A percentile compares a stretch with the other conserved stretches of the same genome.
Conservation (phyloP, 2,329 filamentous ascomycete species). For the Fusarium napiforme region DNA sequence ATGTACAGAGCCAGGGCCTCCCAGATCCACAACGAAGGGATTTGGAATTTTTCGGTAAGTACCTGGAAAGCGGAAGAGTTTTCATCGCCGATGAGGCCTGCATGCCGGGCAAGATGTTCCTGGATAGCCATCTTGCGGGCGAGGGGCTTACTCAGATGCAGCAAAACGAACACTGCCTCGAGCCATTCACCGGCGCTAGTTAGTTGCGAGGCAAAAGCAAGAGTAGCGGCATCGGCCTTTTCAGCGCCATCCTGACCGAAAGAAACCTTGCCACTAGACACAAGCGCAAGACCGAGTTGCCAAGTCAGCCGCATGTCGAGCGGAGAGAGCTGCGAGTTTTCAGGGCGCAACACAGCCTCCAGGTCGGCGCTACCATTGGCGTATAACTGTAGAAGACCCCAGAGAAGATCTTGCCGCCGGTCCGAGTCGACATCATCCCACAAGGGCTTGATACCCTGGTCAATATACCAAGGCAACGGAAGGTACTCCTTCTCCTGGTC, state of each 20-base stretch:
- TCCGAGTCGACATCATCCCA: conserved; percentile 71
- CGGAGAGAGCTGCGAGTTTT: conserved; percentile 79
- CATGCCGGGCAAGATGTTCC: conserved; percentile 79
- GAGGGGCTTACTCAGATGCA: conserved; percentile 74
- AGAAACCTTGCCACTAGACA: conserved; percentile 59
- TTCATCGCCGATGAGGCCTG: conserved; percentile 71
- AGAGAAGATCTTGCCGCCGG: conserved; percentile 80
- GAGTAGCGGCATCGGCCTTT: conserved; percentile 73
- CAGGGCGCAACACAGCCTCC: conserved; percentile 78
- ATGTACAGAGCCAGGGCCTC: conserved; percentile 86
- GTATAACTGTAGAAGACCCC: conserved; percentile 87
- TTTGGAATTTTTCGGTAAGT: conserved; percentile 71
- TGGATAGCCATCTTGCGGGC: conserved; percentile 75
- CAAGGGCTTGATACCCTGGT: conserved; percentile 65
- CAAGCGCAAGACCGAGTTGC: conserved; percentile 80
- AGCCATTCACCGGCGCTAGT: conserved; percentile 73
- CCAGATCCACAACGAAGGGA: conserved; percentile 85
- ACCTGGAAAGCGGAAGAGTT: conserved; percentile 66
- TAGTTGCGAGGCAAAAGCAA: conserved; percentile 73
- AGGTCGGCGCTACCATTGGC: conserved; percentile 68
- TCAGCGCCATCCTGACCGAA: conserved; percentile 65
- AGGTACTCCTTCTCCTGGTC: conserved; percentile 75
- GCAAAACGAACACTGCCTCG: conserved; percentile 78
- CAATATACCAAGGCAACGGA: conserved; percentile 77
- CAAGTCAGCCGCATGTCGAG: conserved; percentile 82